A percentile compares a stretch with the other conserved stretches of the same genome.
Evolutionary conservation across 192 early-diverging fungal genomes (phyloP).

Genomic region (Haplosporangium gracile): DNA sequence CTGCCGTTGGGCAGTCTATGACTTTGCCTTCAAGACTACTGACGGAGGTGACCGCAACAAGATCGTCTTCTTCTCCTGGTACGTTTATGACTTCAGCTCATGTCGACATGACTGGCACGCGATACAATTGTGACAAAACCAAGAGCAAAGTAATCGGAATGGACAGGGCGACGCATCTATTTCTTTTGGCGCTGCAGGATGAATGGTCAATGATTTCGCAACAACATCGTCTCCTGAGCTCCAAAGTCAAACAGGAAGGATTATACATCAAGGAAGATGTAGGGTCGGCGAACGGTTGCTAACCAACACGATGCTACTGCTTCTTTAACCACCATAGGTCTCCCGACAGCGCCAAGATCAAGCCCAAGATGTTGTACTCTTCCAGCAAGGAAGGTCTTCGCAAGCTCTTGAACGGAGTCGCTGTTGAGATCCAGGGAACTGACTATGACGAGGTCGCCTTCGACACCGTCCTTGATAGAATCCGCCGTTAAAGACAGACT

Average conservation of each 20-base stretch:
- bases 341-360: constrained; percentile 83
- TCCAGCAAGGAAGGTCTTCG: constrained; percentile 85
- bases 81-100: constrained; percentile 15
- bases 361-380: constrained; percentile 93
- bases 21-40: constrained; percentile 81
- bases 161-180: no score
- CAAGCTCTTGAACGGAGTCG: constrained; percentile 79
- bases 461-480: constrained; percentile 80
- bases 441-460: constrained; percentile 80
- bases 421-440: constrained; percentile 87
- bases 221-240: no score
- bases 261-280: no score
- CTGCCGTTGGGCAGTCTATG: constrained; percentile 91
- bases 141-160: no score
- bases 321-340: constrained; percentile 61
- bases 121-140: neutral
- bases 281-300: no score
- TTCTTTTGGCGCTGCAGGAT: no score
- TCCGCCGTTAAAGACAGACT: constrained; percentile 25
- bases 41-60: constrained; percentile 86
- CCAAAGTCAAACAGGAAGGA: no score
- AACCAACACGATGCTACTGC: neutral
- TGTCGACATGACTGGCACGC: neutral
- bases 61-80: constrained; percentile 90
- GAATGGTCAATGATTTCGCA: no score